Percentiles rank a stretch among this genome's conserved stretches.
phyloP scores from a whole-genome alignment of 2,329 filamentous ascomycete genomes.

The Chaetomium sp. region DNA sequence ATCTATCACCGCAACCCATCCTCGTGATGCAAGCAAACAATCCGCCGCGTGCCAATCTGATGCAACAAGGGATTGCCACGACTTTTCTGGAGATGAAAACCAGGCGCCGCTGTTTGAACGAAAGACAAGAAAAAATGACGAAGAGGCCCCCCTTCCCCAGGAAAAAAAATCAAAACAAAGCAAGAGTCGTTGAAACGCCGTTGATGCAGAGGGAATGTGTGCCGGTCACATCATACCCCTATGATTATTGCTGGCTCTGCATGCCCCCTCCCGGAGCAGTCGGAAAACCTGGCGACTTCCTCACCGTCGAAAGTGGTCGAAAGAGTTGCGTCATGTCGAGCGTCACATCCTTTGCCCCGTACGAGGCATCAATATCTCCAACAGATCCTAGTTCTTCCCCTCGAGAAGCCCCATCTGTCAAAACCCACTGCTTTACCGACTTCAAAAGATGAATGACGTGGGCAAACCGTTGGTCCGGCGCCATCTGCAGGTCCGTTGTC shows the following conservation, averaged over 20 bases:
- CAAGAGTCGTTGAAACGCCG: conserved; percentile 35
- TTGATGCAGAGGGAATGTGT: conserved; percentile 36
- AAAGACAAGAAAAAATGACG: conserved; percentile 36
- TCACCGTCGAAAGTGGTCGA: conserved; percentile 56
- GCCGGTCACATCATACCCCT: conserved; percentile 40
- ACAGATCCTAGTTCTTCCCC: conserved; percentile 70
- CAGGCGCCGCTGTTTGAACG: conserved; percentile 24
- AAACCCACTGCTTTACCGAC: conserved; percentile 61
- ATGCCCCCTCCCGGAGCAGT: conserved; percentile 47
- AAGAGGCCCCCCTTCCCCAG: conserved; percentile 36
- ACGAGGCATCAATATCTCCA: conserved; percentile 67
- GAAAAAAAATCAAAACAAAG: conserved; percentile 31
- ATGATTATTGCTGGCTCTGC: conserved; percentile 34
- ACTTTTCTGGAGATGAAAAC: conserved; percentile 1
- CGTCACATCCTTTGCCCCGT: conserved; percentile 64
- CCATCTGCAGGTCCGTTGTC: conserved; percentile 54
- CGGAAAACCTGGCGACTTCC: conserved; percentile 47
- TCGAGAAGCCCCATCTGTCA: conserved; percentile 63
- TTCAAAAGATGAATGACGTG: conserved; percentile 64
- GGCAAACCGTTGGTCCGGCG: conserved; percentile 61
- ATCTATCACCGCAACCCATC: conserved; percentile 41
- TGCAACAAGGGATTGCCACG: conserved; percentile 41
- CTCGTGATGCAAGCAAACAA: conserved; percentile 43
- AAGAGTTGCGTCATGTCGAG: conserved; percentile 74
- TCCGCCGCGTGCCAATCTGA: conserved; percentile 43